Base-by-base conservation (phyloP, 345 rosid species). In the Euclidium syriacum region DNA sequence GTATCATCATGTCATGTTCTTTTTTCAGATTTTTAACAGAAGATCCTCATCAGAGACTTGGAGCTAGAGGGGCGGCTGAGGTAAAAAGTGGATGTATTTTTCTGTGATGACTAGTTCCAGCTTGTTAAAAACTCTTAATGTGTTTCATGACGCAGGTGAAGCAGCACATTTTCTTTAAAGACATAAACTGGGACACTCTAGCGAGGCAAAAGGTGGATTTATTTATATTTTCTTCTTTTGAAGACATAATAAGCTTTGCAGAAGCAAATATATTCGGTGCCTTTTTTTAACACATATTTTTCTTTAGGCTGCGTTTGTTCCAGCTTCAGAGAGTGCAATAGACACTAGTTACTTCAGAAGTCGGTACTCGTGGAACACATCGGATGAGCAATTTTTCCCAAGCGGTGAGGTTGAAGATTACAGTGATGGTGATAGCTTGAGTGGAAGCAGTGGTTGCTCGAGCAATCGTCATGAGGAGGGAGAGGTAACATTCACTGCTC, bases 271-370 rank as follows among this genome's bases (percentile, higher is more conserved):
- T n/a, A 0, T 7, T 30, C 42, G 20, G 20, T 5, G 49, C 43
- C 33, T 22, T 18, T 9, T 65, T 18, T 74, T 70, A 61, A 49
- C 56, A 10, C 68, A n/a, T 52, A 42, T 30, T 52, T 53, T 69
- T 57, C 38, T 50, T 43, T 74, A 95, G 98, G 96, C 99, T 66
- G 95, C 98, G 60, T 95, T 95, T 77, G 94, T 95, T 58, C 99
- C 99, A 12, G 58, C 81, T 57, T 88, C 99, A 44, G 96, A 95
- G 68, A 95, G 98, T 73, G 95, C 89, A 54, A 74, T 86, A 9
- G 99, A 95, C 75, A 90, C 99, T 16, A 95, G 96, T 77, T 95
- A 95, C 78, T 95, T 95, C 77, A 95, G 96, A 44, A 95, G 98
- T 75, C 94, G 99, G 55, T 79, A 79, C 80, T 81, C 96, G 1